A percentile compares a stretch with the other conserved stretches of the same genome.
phyloP scores from a whole-genome alignment of 2,329 filamentous ascomycete genomes.

The Didymosphaeria variabile region DNA sequence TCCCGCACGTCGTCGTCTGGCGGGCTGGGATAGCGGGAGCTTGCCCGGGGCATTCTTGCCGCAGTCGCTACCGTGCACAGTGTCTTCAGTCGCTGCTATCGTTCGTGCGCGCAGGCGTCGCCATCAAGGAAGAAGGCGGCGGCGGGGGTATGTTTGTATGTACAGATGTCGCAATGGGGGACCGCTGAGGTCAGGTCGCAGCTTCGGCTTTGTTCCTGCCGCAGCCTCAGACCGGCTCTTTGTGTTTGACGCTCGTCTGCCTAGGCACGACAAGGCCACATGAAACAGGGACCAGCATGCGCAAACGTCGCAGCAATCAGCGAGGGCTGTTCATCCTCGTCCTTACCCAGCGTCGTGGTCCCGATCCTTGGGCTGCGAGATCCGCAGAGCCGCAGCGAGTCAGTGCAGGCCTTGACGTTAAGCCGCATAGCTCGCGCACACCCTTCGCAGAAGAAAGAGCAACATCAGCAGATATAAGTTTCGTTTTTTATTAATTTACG shows the following conservation, averaged over 20 bases:
- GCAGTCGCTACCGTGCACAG: background rate
- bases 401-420: slow-evolving; percentile 5
- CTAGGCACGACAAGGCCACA: background rate
- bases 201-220: slow-evolving; percentile 10
- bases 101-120: slow-evolving; percentile 24
- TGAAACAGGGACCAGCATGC: slow-evolving; percentile 19
- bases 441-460: background rate
- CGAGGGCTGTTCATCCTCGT: background rate
- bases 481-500: slow-evolving; percentile 50
- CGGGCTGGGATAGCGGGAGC: slow-evolving; percentile 36
- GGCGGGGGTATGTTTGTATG: background rate
- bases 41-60: slow-evolving; percentile 5
- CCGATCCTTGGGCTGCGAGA: slow-evolving; percentile 16
- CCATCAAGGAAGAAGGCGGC: slow-evolving; percentile 13
- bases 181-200: slow-evolving; percentile 8
- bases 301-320: slow-evolving; percentile 16
- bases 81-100: slow-evolving; percentile 13
- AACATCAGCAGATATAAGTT: slow-evolving; percentile 16
- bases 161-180: slow-evolving; percentile 6
- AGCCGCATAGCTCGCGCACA: too few relatives aligned
- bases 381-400: slow-evolving; percentile 27
- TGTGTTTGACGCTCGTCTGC: background rate
- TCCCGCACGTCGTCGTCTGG: slow-evolving; percentile 7
- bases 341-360: background rate
- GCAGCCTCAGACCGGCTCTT: slow-evolving; percentile 13